Percentiles rank a stretch among this genome's conserved stretches.
phyloP scores from a whole-genome alignment of 805 yeast species.

The Candida krabiensis region DNA sequence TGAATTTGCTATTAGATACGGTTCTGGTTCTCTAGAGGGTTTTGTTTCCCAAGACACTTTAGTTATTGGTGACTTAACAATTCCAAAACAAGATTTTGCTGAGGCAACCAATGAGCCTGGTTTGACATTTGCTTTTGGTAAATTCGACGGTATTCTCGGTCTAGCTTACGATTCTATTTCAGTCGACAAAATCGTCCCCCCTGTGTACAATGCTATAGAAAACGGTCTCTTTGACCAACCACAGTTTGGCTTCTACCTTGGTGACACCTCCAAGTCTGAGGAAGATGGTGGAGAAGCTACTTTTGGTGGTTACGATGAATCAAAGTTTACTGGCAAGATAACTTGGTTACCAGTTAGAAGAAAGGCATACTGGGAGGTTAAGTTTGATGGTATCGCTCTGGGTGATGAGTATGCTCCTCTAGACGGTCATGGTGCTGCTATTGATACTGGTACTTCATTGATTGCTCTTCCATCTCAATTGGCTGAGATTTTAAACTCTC shows the following conservation, averaged over 20 bases:
- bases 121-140: constrained; percentile 96
- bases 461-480: constrained; percentile 92
- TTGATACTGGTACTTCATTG: constrained; percentile 97
- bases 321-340: constrained; percentile 76
- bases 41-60: constrained; percentile 85
- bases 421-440: constrained; percentile 88
- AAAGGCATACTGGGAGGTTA: constrained; percentile 99
- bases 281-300: constrained; percentile 88
- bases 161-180: constrained; percentile 91
- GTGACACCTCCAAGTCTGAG: constrained; percentile 66
- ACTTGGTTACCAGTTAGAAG: constrained; percentile 98
- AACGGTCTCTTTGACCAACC: constrained; percentile 80
- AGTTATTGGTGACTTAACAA: constrained; percentile 77
- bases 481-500: constrained; percentile 92
- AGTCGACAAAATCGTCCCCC: constrained; percentile 88
- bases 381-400: constrained; percentile 83
- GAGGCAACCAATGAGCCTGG: constrained; percentile 99
- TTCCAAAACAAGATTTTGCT: constrained; percentile 90
- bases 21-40: constrained; percentile 92
- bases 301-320: constrained; percentile 88
- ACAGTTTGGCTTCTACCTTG: constrained; percentile 88
- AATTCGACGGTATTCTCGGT: constrained; percentile 97
- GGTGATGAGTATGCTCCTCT: constrained; percentile 91
- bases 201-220: constrained; percentile 84
- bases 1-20: constrained; percentile 82